Percentiles rank a stretch among this genome's conserved stretches.
phyloP scores from a whole-genome alignment of 2,329 filamentous ascomycete species.

The Fusarium coffeatum region DNA sequence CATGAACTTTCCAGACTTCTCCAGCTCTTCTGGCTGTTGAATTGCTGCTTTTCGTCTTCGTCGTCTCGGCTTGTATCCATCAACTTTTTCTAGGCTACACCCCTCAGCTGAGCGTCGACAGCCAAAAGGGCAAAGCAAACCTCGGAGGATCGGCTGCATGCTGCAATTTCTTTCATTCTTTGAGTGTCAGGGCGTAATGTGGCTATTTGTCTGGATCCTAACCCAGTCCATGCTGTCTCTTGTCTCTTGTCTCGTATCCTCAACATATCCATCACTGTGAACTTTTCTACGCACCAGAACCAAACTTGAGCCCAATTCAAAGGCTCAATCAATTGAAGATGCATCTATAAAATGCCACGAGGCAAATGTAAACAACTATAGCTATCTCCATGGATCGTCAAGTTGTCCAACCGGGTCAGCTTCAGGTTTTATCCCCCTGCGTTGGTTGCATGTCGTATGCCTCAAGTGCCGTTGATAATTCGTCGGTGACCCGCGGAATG shows the following conservation, averaged over 20 bases:
- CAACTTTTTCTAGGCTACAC: conserved; percentile 39
- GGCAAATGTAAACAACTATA: conserved; percentile 14
- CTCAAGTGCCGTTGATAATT: conserved; percentile 38
- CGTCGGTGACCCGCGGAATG: conserved; percentile 40
- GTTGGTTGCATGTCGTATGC: conserved; percentile 35
- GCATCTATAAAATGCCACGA: conserved; percentile 25
- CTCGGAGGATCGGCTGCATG: conserved; percentile 45
- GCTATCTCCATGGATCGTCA: conserved; percentile 21
- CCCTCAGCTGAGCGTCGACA: conserved; percentile 42
- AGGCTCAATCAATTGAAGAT: conserved; percentile 20
- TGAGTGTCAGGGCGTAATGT: conserved; percentile 23
- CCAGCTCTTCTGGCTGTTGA: conserved; percentile 35
- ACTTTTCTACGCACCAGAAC: not conserved
- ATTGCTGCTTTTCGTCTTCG: conserved; percentile 25
- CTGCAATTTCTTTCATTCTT: conserved; percentile 47
- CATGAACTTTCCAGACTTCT: conserved; percentile 43
- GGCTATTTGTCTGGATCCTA: not conserved
- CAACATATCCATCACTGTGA: conserved; percentile 4
- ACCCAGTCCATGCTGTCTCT: conserved; percentile 31
- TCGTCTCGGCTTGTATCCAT: conserved; percentile 21
- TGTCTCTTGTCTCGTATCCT: conserved; percentile 36
- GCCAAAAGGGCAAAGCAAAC: conserved; percentile 43
- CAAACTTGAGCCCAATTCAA: conserved; percentile 27
- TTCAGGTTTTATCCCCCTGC: conserved; percentile 22
- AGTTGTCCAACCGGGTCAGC: conserved; percentile 26